phyloP scores from a whole-genome alignment of 306 rosid species.

The Trichosanthes cucumerina region DNA sequence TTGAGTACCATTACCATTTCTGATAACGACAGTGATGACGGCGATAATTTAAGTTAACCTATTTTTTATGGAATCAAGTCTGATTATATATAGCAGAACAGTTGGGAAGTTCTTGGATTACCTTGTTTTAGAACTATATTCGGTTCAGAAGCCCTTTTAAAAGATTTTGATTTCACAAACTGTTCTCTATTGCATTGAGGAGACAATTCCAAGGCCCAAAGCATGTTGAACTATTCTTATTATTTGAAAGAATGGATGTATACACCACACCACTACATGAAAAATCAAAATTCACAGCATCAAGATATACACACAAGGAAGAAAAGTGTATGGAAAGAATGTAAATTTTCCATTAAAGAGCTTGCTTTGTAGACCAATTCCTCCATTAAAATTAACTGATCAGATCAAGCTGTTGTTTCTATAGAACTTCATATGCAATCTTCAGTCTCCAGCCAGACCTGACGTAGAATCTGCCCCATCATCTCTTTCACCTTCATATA shows the following conservation, averaged over 20 bases:
- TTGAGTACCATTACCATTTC: neutral
- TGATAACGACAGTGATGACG: neutral
- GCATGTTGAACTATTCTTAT: neutral
- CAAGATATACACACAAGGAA: neutral
- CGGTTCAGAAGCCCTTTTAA: neutral
- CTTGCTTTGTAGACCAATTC: neutral
- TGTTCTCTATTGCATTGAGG: neutral
- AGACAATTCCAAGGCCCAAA: neutral
- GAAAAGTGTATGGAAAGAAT: neutral
- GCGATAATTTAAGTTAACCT: neutral
- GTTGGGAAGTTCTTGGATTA: conserved; percentile 1
- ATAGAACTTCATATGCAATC: too few relatives aligned
- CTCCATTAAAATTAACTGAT: too few relatives aligned
- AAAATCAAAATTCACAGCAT: neutral
- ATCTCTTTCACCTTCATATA: neutral
- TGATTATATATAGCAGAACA: neutral
- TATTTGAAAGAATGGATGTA: too few relatives aligned
- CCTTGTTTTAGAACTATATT: neutral
- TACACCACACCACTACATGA: neutral
- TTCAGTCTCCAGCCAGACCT: neutral
- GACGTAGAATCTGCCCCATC: neutral
- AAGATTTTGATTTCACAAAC: neutral
- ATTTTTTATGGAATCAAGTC: neutral
- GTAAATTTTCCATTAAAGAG: neutral
- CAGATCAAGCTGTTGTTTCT: too few relatives aligned